Percentiles rank a stretch among this genome's conserved stretches.
Evolutionary conservation across 345 rosid species (phyloP).

Genomic region (Eutrema japonicum): DNA sequence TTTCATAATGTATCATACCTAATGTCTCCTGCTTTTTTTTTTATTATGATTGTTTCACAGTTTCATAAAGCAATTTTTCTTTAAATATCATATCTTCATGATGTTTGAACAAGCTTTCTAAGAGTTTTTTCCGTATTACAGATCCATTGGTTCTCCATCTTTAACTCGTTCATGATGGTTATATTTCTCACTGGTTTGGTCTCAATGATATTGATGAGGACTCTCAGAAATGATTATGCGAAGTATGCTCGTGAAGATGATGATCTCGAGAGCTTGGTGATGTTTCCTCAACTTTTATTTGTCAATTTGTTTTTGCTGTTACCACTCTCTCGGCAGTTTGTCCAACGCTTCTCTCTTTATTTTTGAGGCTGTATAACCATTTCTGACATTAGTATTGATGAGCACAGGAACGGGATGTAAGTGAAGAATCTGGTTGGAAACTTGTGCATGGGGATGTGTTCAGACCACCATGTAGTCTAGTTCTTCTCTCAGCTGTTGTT

Average conservation of each 20-base stretch:
- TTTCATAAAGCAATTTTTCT: constrained; percentile 13
- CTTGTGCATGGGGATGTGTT: constrained; percentile 98
- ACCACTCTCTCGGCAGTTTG: constrained; percentile 24
- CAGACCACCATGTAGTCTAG: constrained; percentile 70
- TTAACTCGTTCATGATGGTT: constrained; percentile 98
- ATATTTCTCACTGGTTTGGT: constrained; percentile 96
- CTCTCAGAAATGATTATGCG: constrained; percentile 93
- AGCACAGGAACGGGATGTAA: constrained; percentile 89
- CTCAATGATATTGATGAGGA: constrained; percentile 96
- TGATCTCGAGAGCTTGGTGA: constrained; percentile 91
- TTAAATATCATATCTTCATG: constrained; percentile 13
- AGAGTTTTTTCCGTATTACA: constrained; percentile 45
- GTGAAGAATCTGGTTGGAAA: constrained; percentile 98
- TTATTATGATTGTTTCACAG: constrained; percentile 19
- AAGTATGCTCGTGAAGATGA: constrained; percentile 98
- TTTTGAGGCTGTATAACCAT: constrained; percentile 13
- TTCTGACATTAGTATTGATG: constrained; percentile 31
- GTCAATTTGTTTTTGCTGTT: constrained; percentile 3
- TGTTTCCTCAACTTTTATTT: constrained; percentile 33
- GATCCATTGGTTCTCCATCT: constrained; percentile 98
- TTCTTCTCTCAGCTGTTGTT: constrained; percentile 85
- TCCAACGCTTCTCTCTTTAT: not conserved
- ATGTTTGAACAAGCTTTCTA: constrained; percentile 18
- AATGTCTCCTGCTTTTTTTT: not conserved
- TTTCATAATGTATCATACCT: no score